Conservation (phyloP, 1,284 basidiomycete genomes). For the Cystobasidiaceae sp. region DNA sequence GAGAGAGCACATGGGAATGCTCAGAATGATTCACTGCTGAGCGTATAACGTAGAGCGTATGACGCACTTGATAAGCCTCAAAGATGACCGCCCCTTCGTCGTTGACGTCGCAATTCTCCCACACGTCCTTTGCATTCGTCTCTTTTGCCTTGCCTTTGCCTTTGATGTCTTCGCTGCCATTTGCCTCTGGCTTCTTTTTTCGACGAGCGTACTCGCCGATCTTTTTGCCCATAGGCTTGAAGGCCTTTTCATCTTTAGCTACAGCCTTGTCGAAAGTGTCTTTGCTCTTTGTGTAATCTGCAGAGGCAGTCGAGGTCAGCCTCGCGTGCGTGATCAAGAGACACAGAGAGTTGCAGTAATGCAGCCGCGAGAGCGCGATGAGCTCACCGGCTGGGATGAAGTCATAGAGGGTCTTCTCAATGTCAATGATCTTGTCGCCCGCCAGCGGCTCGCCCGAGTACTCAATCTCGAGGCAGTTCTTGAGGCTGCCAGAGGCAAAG, state of each 20-base stretch:
- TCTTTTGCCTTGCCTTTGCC: slow-evolving; percentile 52
- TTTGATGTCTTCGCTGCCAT: slow-evolving; percentile 44
- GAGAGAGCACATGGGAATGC: not conserved
- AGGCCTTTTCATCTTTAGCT: slow-evolving; percentile 65
- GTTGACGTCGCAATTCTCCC: slow-evolving; percentile 52
- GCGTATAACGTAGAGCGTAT: not conserved
- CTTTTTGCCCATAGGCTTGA: slow-evolving; percentile 69
- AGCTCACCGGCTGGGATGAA: slow-evolving; percentile 68
- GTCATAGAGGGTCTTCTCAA: slow-evolving; percentile 67
- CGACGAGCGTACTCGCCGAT: slow-evolving; percentile 61
- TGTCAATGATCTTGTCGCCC: slow-evolving; percentile 71
- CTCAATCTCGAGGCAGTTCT: slow-evolving; percentile 65
- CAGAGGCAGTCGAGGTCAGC: too few species aligned
- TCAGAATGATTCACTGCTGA: not conserved
- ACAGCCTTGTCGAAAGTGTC: slow-evolving; percentile 62
- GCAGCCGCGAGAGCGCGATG: too few species aligned
- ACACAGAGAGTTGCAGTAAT: too few species aligned
- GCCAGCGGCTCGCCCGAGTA: slow-evolving; percentile 65
- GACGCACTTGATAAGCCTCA: slow-evolving; percentile 77
- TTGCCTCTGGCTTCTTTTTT: slow-evolving; percentile 5
- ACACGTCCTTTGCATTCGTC: slow-evolving; percentile 35
- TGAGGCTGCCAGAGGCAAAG: slow-evolving; percentile 80
- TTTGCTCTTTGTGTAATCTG: slow-evolving; percentile 64
- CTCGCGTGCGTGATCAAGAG: slow-evolving; percentile 29
- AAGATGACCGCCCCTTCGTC: slow-evolving; percentile 62